A percentile compares a stretch with the other conserved stretches of the same genome.
phyloP scores from a whole-genome alignment of 768 basidiomycete species.

The Amanita rimosa region DNA sequence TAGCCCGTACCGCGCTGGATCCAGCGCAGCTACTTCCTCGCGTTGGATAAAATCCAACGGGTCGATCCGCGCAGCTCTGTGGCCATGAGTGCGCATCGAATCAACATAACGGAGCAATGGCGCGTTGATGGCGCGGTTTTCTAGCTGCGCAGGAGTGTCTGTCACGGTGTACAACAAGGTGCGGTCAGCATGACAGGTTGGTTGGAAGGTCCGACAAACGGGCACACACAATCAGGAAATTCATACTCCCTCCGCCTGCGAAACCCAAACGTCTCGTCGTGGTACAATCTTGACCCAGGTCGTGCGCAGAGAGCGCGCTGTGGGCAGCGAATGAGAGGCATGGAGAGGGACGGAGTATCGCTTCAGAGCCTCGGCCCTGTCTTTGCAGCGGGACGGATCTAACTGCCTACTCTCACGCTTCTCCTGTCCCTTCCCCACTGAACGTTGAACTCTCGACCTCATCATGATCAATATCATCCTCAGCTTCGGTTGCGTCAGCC shows the following conservation, averaged over 20 bases:
- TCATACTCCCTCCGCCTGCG: slow-evolving; percentile 50
- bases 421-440: too few species aligned
- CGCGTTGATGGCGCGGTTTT: slow-evolving; percentile 62
- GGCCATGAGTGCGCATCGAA: slow-evolving; percentile 75
- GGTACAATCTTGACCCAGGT: slow-evolving; percentile 30
- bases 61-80: slow-evolving; percentile 78
- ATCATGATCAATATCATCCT: too few species aligned
- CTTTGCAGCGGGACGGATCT: too few species aligned
- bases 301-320: not conserved
- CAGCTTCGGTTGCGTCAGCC: too few species aligned
- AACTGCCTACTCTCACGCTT: too few species aligned
- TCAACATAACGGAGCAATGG: slow-evolving; percentile 83
- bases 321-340: not conserved
- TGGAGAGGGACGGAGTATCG: not conserved
- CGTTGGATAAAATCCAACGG: slow-evolving; percentile 82
- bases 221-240: slow-evolving; percentile 60
- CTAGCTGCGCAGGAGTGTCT: slow-evolving; percentile 59
- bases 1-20: slow-evolving; percentile 71
- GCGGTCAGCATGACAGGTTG: not conserved
- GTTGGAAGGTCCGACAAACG: not conserved
- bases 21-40: slow-evolving; percentile 66
- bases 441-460: too few species aligned
- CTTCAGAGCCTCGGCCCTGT: too few species aligned
- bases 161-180: not conserved
- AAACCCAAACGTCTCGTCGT: slow-evolving; percentile 75